Percentiles rank a stretch among this genome's conserved stretches.
Evolutionary conservation across 495 filamentous ascomycete species (phyloP).

Genomic region (Penicillium verhagenii): DNA sequence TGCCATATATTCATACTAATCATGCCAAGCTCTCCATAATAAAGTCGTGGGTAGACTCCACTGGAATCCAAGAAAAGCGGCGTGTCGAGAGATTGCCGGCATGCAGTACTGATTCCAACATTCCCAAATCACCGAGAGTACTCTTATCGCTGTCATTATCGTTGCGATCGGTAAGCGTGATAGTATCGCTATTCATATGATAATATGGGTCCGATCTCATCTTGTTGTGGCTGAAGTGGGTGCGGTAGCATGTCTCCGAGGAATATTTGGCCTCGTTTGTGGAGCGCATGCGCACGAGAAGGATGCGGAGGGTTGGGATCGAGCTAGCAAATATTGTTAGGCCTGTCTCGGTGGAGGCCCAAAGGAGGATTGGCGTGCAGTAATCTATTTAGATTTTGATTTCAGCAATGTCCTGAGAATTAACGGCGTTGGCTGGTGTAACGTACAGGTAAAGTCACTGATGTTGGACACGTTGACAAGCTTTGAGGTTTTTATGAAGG

Average conservation of each 20-base stretch:
- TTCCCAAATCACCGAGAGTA: not conserved
- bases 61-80: too few relatives aligned
- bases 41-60: too few relatives aligned
- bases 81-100: too few relatives aligned
- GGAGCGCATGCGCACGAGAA: constrained; percentile 17
- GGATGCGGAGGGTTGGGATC: constrained; percentile 22
- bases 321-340: constrained; percentile 25
- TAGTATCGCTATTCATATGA: constrained; percentile 1
- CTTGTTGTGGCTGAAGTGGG: not conserved
- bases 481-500: constrained; percentile 27
- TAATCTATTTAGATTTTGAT: constrained; percentile 2
- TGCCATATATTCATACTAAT: too few relatives aligned
- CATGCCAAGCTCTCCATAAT: too few relatives aligned
- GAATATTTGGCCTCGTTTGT: constrained; percentile 1
- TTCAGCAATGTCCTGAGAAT: too few relatives aligned
- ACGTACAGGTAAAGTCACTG: constrained; percentile 26
- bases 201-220: not conserved
- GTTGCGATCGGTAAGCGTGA: not conserved
- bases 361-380: constrained; percentile 18
- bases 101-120: not conserved
- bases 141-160: constrained; percentile 5
- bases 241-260: not conserved
- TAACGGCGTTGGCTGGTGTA: too few relatives aligned
- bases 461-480: constrained; percentile 14
- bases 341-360: constrained; percentile 26